Conservation (phyloP, 176 grass and related monocot genomes). For the Alopecurus myosuroides region DNA sequence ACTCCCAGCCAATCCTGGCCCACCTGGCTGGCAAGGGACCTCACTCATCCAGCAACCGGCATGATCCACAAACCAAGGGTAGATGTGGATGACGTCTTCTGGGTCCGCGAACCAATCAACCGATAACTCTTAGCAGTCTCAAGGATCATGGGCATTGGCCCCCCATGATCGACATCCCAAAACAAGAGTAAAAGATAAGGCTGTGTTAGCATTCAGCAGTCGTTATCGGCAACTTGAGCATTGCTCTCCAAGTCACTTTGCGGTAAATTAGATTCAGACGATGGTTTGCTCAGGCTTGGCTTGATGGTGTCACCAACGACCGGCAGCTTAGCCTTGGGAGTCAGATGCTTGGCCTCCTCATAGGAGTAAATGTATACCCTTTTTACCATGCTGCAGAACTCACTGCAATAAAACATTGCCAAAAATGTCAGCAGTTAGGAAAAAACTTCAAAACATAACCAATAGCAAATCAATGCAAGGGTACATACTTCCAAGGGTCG, state of each 20-base stretch:
- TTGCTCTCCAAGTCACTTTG: conserved; percentile 24
- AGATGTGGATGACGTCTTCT: conserved; percentile 14
- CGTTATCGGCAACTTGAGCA: conserved; percentile 14
- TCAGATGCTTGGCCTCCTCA: conserved; percentile 68
- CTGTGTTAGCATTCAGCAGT: conserved; percentile 41
- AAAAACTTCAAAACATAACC: background rate
- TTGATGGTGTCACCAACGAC: conserved; percentile 31
- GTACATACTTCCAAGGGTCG: conserved; percentile 84
- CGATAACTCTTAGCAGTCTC: conserved; percentile 34
- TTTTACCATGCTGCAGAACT: conserved; percentile 77
- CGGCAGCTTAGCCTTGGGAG: conserved; percentile 50
- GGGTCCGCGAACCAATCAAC: conserved; percentile 15
- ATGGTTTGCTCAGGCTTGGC: conserved; percentile 31
- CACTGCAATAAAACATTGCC: conserved; percentile 40
- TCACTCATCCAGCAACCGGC: conserved; percentile 1
- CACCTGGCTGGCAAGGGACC: conserved; percentile 24
- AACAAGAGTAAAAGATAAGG: background rate
- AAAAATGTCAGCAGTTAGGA: conserved; percentile 8
- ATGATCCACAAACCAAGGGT: conserved; percentile 12
- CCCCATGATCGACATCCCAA: conserved; percentile 31
- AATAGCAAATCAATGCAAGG: background rate
- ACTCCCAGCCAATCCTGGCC: conserved; percentile 16
- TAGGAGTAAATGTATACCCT: conserved; percentile 85
- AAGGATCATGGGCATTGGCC: conserved; percentile 30
- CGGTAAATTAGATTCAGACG: conserved; percentile 21